These are phyloP conservation scores for Aureobasidium uvarum DNA, from an alignment of 2,329 filamentous ascomycete genomes.

Conservation along the genomic window DNA sequence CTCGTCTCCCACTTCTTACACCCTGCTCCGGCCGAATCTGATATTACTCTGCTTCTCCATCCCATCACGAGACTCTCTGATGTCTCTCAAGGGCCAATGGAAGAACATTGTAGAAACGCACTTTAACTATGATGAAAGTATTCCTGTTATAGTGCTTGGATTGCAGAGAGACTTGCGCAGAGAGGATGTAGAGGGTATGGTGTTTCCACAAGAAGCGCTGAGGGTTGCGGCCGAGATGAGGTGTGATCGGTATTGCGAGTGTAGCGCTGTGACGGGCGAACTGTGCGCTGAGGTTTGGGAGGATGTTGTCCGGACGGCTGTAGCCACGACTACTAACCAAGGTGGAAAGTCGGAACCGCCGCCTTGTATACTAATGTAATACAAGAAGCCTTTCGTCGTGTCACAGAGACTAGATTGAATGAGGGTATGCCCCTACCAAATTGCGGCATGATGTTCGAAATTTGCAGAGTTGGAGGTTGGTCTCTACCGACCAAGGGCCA, in stretches of 20 bases:
- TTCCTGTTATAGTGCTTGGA: slow-evolving; percentile 60
- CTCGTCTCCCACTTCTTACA: slow-evolving; percentile 56
- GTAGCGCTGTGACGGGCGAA: slow-evolving; percentile 60
- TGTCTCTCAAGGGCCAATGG: slow-evolving; percentile 49
- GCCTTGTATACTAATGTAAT: slow-evolving; percentile 45
- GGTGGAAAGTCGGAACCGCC: slow-evolving; percentile 50
- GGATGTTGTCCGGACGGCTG: slow-evolving; percentile 58
- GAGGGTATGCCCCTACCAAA: too few relatives aligned
- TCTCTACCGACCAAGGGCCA: too few relatives aligned
- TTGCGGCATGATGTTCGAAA: too few relatives aligned
- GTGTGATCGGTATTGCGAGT: slow-evolving; percentile 63
- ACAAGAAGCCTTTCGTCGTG: not conserved
- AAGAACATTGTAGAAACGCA: slow-evolving; percentile 48
- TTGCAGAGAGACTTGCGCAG: slow-evolving; percentile 57
- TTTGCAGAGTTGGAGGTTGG: too few relatives aligned
- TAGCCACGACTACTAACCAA: slow-evolving; percentile 56
- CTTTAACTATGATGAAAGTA: slow-evolving; percentile 53
- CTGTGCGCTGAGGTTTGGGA: slow-evolving; percentile 60
- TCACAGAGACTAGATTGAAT: too few relatives aligned
- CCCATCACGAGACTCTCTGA: slow-evolving; percentile 51
- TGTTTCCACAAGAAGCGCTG: slow-evolving; percentile 53
- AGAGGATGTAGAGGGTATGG: slow-evolving; percentile 44
- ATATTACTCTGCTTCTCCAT: slow-evolving; percentile 61
- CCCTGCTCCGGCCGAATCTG: slow-evolving; percentile 54
- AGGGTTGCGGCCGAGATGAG: slow-evolving; percentile 57